Percentiles rank a stretch among this genome's conserved stretches.
Conservation (phyloP, 768 basidiomycete species). For the Mycena maculata region DNA sequence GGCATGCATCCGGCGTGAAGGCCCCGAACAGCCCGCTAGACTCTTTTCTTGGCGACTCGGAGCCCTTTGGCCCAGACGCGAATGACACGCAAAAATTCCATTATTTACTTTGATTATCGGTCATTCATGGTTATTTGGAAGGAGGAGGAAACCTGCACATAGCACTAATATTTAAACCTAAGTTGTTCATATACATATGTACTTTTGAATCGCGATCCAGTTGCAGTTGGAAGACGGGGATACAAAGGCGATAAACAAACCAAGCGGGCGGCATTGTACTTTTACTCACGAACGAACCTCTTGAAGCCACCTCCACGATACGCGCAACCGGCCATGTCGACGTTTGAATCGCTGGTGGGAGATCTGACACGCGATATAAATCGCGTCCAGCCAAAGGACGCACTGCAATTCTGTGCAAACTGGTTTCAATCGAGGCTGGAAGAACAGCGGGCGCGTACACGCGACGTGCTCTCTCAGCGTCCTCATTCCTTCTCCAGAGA, state of each 20-base stretch:
- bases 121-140: slow-evolving; percentile 1
- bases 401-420: slow-evolving; percentile 91
- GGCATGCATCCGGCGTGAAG: slow-evolving; percentile 53
- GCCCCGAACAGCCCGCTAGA: not conserved
- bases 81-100: slow-evolving; percentile 1
- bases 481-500: slow-evolving; percentile 61
- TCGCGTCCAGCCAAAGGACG: slow-evolving; percentile 89
- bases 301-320: not conserved
- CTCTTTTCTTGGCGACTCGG: slow-evolving; percentile 6
- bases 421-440: slow-evolving; percentile 94
- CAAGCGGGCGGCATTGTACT: slow-evolving; percentile 8
- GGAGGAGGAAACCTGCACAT: slow-evolving; percentile 25
- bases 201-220: slow-evolving; percentile 3
- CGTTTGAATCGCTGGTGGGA: slow-evolving; percentile 83
- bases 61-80: not conserved
- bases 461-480: slow-evolving; percentile 71
- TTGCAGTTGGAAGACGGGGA: too few relatives aligned
- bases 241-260: too few relatives aligned
- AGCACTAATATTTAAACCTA: slow-evolving; percentile 29
- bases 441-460: slow-evolving; percentile 81
- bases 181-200: slow-evolving; percentile 32
- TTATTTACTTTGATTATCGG: slow-evolving; percentile 26
- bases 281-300: slow-evolving; percentile 1
- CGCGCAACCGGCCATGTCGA: slow-evolving; percentile 59
- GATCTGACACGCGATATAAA: slow-evolving; percentile 90